Evolutionary conservation across 768 basidiomycete genomes (phyloP), one percentile per base, ranked within the genome.

Genomic region (Pleurotus platypus): DNA sequence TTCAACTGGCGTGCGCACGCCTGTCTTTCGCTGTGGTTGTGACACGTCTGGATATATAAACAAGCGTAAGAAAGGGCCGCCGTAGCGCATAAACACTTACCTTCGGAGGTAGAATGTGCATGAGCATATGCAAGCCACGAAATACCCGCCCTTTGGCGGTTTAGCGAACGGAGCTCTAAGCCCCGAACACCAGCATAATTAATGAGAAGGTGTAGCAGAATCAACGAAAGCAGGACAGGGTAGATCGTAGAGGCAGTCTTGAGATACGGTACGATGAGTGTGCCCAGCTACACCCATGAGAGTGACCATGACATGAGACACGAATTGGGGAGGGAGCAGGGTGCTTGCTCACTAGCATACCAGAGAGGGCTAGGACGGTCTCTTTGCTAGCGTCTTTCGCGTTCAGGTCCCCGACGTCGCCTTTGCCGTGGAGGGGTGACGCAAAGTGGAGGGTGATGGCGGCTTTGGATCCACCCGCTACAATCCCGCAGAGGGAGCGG

Each of bases 321-420:
- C 7, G 30, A 9, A 35, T 8, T 24, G 30, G 11, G 2, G 30
- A 11, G 30, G 30, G 30, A 8, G 9, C 30, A 35, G 8, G 30
- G 27, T 8, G 30, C 30, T 35, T 35, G 30, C 83, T 64, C 56
- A 87, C 87, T 66, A 89, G 63, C 80, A 87, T 84, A 16, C 87
- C 87, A 1, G 84, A 62, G 27, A 89, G 78, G 1, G 83, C 83
- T 2, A 90, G 70, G 0, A 88, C 81, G 0, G 87, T 89, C 68
- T 89, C 86, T 59, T 85, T 85, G 66, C 86, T 88, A 0, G 83
- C 77, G 58, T 86, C 86, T 64, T 90, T 90, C 1, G 86, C 87
- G 57, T 83, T 87, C 42, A 89, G 70, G 61, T 89, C 87, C 1
- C 87, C 86, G 11, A 89, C 72, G 60, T 89, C 87, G 4, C 86